Evolutionary conservation across 805 yeast genomes (phyloP).

Genomic region (Candida sanyiensis): DNA sequence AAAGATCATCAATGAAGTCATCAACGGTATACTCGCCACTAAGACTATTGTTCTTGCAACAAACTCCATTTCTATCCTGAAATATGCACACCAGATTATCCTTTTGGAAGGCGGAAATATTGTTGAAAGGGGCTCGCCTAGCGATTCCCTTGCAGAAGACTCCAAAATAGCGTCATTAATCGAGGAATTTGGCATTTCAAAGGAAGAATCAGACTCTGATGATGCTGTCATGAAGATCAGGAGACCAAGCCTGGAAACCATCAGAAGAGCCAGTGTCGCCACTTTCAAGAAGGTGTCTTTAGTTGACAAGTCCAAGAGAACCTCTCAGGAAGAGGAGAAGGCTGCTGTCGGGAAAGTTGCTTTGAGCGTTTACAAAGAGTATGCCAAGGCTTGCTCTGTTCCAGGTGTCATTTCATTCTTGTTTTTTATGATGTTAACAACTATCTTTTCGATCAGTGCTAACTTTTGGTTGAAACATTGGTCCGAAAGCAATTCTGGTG

Average conservation of each 20-base stretch:
- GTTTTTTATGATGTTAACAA: conserved; percentile 30
- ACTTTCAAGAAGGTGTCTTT: conserved; percentile 43
- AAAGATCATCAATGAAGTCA: conserved; percentile 74
- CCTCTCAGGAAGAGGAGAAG: conserved; percentile 45
- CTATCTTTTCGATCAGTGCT: conserved; percentile 36
- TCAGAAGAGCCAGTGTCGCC: conserved; percentile 59
- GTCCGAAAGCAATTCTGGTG: conserved; percentile 48
- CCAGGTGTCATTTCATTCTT: conserved; percentile 41
- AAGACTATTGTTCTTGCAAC: conserved; percentile 82
- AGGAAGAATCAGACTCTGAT: conserved; percentile 12
- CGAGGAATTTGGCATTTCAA: conserved; percentile 58
- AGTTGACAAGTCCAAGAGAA: conserved; percentile 28
- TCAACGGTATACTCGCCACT: conserved; percentile 74
- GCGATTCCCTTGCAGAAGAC: conserved; percentile 39
- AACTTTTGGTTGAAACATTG: conserved; percentile 65
- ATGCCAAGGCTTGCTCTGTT: conserved; percentile 54
- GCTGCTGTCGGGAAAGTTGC: conserved; percentile 58
- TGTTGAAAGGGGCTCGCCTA: conserved; percentile 58
- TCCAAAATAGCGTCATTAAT: conserved; percentile 51
- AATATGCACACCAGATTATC: conserved; percentile 64
- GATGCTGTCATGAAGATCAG: conserved; percentile 12
- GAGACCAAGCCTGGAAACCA: conserved; percentile 14
- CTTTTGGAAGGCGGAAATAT: conserved; percentile 66
- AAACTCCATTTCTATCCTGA: conserved; percentile 75
- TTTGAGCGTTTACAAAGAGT: conserved; percentile 44